Base-by-base conservation (phyloP, 805 yeast species). In the Ogataea methylovora region DNA sequence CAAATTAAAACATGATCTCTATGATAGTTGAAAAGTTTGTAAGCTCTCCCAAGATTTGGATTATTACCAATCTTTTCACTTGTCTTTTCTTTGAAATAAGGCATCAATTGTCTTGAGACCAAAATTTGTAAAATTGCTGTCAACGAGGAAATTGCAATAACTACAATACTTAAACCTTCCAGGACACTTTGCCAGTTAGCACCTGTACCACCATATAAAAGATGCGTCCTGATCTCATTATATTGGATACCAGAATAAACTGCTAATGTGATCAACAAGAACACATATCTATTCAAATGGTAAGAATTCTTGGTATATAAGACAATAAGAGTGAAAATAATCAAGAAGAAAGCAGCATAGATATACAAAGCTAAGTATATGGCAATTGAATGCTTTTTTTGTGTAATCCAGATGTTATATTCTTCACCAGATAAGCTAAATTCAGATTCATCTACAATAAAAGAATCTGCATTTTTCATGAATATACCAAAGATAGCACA, bases 231-330 rank as follows among this genome's bases (percentile, higher is more conserved):
- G 15, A 66, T 42, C 45, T 67, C 72, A 30, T 49, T 39, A 36
- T 53, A 61, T 40, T 68, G 73, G 22, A 67, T 52, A 4, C 71
- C 72, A 0, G 71, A 61, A 40, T 67, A 68, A 3, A 65, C 50
- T 33, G 63, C 51, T 71, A 67, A 64, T 29, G 65, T 62, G 8
- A 48, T 57, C 37, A 64, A 58, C 35, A 64, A 67, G 8, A 46
- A 22, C 27, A 38, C 16, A 13, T 37, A 54, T 39, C 60, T 48
- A 12, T 51, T 35, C n/a, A 67, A 43, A 13, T 64, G 52, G 36
- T 61, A 52, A 44, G 63, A 49, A 43, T 63, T 65, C 39, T 58
- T 56, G 3, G 63, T 54, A 30, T 44, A 43, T 5, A 65, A 42
- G 2, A 65, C 68, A 10, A 64, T 36, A 8, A 52, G 24, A 2